Evolutionary conservation across 768 basidiomycete genomes (phyloP).

Genomic region (Neoboletus magnificus): DNA sequence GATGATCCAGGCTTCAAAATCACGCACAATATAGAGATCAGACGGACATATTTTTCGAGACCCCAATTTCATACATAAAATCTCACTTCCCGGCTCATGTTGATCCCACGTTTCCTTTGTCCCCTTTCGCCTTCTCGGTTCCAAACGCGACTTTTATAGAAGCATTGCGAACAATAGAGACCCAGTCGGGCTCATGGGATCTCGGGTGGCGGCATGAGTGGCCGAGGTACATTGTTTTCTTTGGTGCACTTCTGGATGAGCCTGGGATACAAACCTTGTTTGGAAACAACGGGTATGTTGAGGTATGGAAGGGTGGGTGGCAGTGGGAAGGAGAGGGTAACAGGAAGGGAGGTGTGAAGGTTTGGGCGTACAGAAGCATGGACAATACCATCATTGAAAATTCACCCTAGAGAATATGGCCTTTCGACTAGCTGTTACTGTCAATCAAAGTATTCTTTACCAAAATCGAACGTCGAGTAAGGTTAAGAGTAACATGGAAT

Average conservation of each 20-base stretch:
- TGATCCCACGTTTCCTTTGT: conserved; percentile 61
- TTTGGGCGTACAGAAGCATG: conserved; percentile 48
- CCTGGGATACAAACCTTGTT: conserved; percentile 48
- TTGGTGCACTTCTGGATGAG: conserved; percentile 68
- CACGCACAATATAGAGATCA: conserved; percentile 69
- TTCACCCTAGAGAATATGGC: neutral
- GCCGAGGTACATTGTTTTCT: conserved; percentile 81
- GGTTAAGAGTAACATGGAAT: neutral
- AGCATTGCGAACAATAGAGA: conserved; percentile 29
- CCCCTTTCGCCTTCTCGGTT: conserved; percentile 49
- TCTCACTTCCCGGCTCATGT: conserved; percentile 65
- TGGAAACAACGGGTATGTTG: conserved; percentile 53
- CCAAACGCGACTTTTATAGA: conserved; percentile 39
- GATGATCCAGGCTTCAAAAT: conserved; percentile 39
- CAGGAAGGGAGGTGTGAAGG: conserved; percentile 63
- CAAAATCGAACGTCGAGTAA: neutral
- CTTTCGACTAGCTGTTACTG: neutral
- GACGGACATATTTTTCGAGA: conserved; percentile 74
- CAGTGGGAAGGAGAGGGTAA: conserved; percentile 68
- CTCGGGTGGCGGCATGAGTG: conserved; percentile 65
- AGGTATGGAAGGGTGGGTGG: conserved; percentile 64
- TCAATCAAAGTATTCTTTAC: neutral
- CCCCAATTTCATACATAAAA: conserved; percentile 63
- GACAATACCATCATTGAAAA: neutral
- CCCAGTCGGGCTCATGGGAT: conserved; percentile 16